Conservation (phyloP, 2,329 filamentous ascomycete species). For the Arthrobotrys sinensis region DNA sequence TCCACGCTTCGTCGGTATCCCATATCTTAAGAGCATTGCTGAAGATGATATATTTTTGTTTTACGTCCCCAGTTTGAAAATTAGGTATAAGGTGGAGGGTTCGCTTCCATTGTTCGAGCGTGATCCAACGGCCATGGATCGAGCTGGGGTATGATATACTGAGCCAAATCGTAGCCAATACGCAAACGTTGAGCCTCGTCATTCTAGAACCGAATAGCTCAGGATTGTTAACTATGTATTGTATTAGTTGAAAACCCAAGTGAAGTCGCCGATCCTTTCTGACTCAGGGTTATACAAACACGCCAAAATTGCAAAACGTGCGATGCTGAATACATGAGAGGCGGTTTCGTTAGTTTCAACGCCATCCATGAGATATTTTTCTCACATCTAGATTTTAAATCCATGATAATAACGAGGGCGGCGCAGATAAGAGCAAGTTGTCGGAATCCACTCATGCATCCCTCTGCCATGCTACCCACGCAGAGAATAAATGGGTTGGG, state of each 20-base stretch:
- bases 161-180: not conserved
- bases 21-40: conserved; percentile 18
- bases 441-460: not conserved
- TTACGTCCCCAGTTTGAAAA: not conserved
- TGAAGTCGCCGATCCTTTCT: too few species aligned
- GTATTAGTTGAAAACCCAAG: not conserved
- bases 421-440: conserved; percentile 2
- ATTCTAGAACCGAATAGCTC: not conserved
- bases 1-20: conserved; percentile 30
- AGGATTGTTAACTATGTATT: not conserved
- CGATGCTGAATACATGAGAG: too few species aligned
- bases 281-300: too few species aligned
- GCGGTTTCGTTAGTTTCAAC: not conserved
- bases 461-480: too few species aligned
- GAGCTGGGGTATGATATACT: not conserved
- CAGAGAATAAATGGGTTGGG: too few species aligned
- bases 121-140: conserved; percentile 32
- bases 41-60: not conserved
- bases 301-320: too few species aligned
- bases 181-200: not conserved
- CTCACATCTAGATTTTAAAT: not conserved
- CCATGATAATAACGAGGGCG: not conserved
- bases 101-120: conserved; percentile 34
- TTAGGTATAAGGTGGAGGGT: not conserved
- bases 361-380: not conserved